Conservation (phyloP, 208 protist species). For the Acanthamoeba lenticulata region DNA sequence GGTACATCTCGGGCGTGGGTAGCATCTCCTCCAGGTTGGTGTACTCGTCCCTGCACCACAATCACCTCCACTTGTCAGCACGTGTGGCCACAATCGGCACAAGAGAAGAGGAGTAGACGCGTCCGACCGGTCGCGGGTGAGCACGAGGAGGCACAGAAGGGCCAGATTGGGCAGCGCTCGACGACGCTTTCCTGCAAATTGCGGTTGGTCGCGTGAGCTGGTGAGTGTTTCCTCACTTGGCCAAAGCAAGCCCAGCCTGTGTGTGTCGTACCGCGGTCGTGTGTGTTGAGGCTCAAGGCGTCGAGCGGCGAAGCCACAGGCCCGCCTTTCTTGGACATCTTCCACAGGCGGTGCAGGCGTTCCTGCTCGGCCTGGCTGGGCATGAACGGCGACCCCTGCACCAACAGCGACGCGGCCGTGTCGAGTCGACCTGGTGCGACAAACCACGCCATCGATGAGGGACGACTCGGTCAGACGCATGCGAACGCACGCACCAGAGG, state of each 20-base stretch:
- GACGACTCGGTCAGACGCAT: background rate
- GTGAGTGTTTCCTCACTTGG: background rate
- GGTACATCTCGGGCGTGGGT: background rate
- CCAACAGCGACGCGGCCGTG: background rate
- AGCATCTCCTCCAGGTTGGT: background rate
- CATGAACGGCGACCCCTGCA: background rate
- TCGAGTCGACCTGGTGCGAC: background rate
- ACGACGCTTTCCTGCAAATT: too few relatives aligned
- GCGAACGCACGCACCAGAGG: background rate
- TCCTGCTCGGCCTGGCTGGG: background rate
- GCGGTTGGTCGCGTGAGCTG: background rate
- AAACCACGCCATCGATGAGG: too few relatives aligned
- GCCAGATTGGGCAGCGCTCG: background rate
- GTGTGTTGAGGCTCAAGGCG: too few relatives aligned
- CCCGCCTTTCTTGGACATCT: too few relatives aligned
- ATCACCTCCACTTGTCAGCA: background rate
- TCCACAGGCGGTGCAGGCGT: background rate
- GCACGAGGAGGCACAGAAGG: background rate
- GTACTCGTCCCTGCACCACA: background rate
- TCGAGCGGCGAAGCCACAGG: background rate
- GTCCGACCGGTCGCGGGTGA: background rate
- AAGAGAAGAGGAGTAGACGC: background rate
- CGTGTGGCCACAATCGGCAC: background rate
- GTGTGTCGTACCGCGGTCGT: too few relatives aligned
- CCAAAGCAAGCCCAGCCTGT: background rate